Conservation (phyloP, 257 asterid genomes). For the Fraxinus anomala region DNA sequence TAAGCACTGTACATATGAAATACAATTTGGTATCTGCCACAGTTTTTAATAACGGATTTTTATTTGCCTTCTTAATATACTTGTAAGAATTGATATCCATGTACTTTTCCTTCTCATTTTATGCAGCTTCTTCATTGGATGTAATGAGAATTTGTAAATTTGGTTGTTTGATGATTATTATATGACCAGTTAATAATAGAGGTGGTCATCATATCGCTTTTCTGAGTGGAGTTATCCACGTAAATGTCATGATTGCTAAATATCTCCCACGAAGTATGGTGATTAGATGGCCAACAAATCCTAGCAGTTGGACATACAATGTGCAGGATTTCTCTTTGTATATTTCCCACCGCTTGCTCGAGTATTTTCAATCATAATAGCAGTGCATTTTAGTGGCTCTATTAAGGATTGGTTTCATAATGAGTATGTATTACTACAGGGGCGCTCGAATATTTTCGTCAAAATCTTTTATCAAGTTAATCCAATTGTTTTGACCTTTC, state of each 20-base stretch:
- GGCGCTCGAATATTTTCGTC: constrained; percentile 7
- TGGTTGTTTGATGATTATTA: not conserved
- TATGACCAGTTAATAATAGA: not conserved
- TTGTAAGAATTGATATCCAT: not conserved
- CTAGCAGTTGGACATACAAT: not conserved
- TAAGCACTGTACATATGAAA: not conserved
- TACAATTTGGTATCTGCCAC: not conserved
- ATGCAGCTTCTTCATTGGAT: not conserved
- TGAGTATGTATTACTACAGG: not conserved
- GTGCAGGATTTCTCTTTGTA: not conserved
- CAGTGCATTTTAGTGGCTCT: not conserved
- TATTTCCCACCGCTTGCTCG: not conserved
- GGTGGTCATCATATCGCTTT: not conserved
- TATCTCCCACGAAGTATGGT: not conserved
- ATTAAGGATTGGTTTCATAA: not conserved
- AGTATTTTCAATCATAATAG: not conserved
- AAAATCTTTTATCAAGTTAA: constrained; percentile 10
- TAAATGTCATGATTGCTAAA: not conserved
- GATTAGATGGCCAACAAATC: not conserved
- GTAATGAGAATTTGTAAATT: not conserved
- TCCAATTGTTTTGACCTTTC: constrained; percentile 8
- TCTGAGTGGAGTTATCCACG: not conserved
- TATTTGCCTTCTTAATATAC: not conserved
- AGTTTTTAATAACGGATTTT: not conserved
- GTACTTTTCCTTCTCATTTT: not conserved